A percentile compares a stretch with the other conserved stretches of the same genome.
Conservation (phyloP, 1,284 basidiomycete species). For the Apiotrichum gracile region DNA sequence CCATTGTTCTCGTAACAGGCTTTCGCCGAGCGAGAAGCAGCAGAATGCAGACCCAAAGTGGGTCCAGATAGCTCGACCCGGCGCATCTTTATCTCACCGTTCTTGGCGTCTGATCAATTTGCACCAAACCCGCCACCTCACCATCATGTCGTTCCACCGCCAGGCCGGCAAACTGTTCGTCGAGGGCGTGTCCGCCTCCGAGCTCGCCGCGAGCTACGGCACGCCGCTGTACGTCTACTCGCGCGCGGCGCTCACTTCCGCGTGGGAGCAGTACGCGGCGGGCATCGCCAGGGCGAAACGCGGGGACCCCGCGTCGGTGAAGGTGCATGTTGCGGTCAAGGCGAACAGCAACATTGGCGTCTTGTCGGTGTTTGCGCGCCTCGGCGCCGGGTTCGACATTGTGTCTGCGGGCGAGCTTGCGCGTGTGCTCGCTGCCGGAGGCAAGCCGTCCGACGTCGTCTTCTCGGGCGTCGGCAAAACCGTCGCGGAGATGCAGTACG, state of each 20-base stretch:
- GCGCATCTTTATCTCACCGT: no score
- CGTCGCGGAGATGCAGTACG: conserved; percentile 3
- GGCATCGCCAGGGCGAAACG: background rate
- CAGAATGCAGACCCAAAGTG: no score
- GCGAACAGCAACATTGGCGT: conserved; percentile 13
- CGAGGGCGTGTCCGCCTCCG: conserved; percentile 2
- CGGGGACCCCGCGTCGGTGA: background rate
- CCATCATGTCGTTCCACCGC: conserved; percentile 2
- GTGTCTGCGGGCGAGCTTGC: conserved; percentile 7
- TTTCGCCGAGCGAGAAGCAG: no score
- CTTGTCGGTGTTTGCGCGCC: conserved; percentile 3
- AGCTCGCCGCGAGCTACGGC: background rate
- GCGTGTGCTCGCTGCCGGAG: conserved; percentile 9
- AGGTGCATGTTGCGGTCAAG: conserved; percentile 11
- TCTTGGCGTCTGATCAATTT: no score
- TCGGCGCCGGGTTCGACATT: conserved; percentile 11
- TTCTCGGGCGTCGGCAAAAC: conserved; percentile 11
- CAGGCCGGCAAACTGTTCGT: conserved; percentile 2
- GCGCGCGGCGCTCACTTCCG: background rate
- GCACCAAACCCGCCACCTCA: no score
- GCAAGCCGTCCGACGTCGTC: background rate
- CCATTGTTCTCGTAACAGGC: no score
- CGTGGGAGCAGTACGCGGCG: background rate
- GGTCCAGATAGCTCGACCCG: no score
- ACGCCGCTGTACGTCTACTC: conserved; percentile 15